Evolutionary conservation across 257 asterid species (phyloP).

Genomic region (Penstemon eatonii): DNA sequence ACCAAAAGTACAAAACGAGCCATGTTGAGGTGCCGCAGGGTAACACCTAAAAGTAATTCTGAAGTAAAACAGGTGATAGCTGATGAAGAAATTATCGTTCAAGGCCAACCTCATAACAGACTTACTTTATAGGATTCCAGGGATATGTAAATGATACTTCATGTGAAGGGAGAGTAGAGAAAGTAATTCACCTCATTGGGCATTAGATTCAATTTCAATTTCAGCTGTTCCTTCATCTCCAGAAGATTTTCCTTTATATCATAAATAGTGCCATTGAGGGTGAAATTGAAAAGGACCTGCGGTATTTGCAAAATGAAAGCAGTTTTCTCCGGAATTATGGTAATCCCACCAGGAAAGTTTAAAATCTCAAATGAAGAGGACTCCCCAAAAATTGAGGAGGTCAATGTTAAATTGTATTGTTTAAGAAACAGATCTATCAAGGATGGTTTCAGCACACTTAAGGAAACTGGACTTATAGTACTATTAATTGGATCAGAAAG

Average conservation of each 20-base stretch:
- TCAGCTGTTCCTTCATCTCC: constrained; percentile 67
- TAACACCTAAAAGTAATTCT: constrained; percentile 3
- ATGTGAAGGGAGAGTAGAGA: constrained; percentile 14
- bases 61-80: constrained; percentile 5
- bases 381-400: constrained; percentile 61
- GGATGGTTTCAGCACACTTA: constrained; percentile 56
- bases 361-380: constrained; percentile 71
- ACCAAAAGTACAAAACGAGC: constrained; percentile 13
- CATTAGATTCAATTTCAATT: constrained; percentile 56
- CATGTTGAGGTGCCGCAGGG: constrained; percentile 5
- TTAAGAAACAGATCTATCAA: constrained; percentile 65
- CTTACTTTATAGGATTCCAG: not conserved
- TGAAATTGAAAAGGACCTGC: constrained; percentile 60
- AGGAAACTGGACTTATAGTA: constrained; percentile 43
- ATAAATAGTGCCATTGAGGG: constrained; percentile 68
- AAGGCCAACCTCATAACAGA: constrained; percentile 9
- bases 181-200: constrained; percentile 55
- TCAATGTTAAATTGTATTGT: constrained; percentile 61
- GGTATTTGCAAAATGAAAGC: constrained; percentile 36
- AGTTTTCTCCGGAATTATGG: constrained; percentile 54
- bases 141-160: constrained; percentile 9
- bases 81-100: constrained; percentile 4
- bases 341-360: constrained; percentile 77
- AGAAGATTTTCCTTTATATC: constrained; percentile 63
- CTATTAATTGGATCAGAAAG: constrained; percentile 59